Conservation (phyloP, 306 rosid genomes). For the Ormosia emarginata region DNA sequence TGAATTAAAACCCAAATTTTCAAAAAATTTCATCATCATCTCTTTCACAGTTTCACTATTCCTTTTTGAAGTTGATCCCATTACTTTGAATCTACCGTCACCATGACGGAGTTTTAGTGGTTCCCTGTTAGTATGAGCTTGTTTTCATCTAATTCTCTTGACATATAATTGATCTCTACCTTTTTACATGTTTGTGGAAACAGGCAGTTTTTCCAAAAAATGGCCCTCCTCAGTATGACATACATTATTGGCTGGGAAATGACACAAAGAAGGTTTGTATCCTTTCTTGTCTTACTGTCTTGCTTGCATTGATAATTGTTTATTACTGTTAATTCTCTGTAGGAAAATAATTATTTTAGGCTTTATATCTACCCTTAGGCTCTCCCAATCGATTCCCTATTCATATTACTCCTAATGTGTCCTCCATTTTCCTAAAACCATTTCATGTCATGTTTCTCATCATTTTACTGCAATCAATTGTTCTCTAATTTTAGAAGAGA, state of each 20-base stretch:
- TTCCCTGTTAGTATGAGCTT: conserved; percentile 1
- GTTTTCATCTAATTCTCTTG: conserved; percentile 6
- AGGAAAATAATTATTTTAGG: not conserved
- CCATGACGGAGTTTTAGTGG: conserved; percentile 10
- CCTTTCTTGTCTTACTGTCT: conserved; percentile 2
- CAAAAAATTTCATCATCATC: not conserved
- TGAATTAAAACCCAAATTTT: not conserved
- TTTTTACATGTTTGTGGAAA: conserved; percentile 37
- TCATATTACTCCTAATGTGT: not conserved
- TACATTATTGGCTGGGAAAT: conserved; percentile 90
- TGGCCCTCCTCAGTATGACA: conserved; percentile 70
- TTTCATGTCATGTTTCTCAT: not conserved
- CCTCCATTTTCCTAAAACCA: not conserved
- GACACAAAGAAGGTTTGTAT: conserved; percentile 55
- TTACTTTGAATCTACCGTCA: not conserved
- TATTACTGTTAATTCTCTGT: conserved; percentile 6
- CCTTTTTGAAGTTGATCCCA: conserved; percentile 8
- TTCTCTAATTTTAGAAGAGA: conserved; percentile 4
- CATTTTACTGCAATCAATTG: not conserved
- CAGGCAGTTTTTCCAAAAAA: conserved; percentile 68
- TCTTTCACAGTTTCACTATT: not conserved
- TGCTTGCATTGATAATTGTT: not conserved
- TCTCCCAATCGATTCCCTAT: not conserved
- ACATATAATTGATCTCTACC: conserved; percentile 13
- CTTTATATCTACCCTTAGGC: not conserved